These are phyloP conservation scores for Beauveria rudraprayagi DNA, from an alignment of 2,329 filamentous ascomycete genomes.

Conservation along the genomic window DNA sequence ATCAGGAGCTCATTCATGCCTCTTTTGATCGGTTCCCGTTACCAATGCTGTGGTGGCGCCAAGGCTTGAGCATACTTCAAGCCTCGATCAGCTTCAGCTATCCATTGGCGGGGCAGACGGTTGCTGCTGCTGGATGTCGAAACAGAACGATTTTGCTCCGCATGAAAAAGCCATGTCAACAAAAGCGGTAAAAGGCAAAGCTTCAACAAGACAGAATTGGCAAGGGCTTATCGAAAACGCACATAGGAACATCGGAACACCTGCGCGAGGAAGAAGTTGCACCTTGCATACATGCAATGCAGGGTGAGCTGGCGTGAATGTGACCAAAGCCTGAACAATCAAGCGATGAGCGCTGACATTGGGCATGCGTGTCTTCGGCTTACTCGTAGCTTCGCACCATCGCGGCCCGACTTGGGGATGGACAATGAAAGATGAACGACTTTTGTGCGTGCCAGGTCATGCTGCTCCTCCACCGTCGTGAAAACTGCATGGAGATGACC, in stretches of 20 bases:
- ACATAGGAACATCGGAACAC: not conserved
- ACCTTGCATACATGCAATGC: slow-evolving; percentile 2
- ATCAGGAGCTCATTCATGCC: not conserved
- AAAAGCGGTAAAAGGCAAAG: not conserved
- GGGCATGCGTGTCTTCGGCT: not conserved
- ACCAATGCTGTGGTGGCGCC: not conserved
- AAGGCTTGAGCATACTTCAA: not conserved
- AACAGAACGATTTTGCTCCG: no score
- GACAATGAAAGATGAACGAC: not conserved
- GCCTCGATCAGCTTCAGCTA: no score
- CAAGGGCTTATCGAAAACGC: not conserved
- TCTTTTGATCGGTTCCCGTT: not conserved
- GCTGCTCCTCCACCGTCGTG: not conserved
- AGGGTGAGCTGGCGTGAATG: not conserved
- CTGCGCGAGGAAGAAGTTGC: not conserved
- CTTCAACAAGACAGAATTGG: not conserved
- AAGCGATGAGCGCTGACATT: not conserved
- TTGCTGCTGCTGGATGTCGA: no score
- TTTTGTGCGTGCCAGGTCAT: not conserved
- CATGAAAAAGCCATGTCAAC: not conserved
- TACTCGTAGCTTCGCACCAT: not conserved
- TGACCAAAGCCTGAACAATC: not conserved
- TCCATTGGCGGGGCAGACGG: no score
- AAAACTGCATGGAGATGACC: not conserved
- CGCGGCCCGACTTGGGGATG: not conserved